A percentile compares a stretch with the other conserved stretches of the same genome.
Evolutionary conservation across 768 basidiomycete species (phyloP).

Genomic region (Termitomyces sp.): DNA sequence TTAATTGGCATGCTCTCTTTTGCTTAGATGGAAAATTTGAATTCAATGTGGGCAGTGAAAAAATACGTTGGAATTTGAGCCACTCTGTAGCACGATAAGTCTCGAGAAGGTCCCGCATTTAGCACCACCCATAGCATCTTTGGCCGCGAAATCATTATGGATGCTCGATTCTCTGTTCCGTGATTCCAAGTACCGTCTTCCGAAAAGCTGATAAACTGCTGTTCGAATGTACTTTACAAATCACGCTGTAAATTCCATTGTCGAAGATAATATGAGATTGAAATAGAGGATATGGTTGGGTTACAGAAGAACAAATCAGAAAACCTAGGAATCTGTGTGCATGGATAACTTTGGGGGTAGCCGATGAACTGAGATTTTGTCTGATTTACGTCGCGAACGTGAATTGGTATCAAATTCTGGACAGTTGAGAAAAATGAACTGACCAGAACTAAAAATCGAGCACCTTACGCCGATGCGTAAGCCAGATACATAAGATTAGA

Average conservation of each 20-base stretch:
- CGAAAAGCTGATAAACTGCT: no score
- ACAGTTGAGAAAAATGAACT: neutral
- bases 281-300: no score
- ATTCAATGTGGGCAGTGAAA: conserved; percentile 48
- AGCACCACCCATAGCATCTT: neutral
- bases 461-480: neutral
- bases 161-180: neutral
- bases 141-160: neutral
- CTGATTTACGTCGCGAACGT: neutral
- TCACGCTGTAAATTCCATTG: no score
- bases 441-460: neutral
- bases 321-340: no score
- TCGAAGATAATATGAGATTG: no score
- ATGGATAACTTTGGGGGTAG: no score
- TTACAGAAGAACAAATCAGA: no score
- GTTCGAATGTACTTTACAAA: no score
- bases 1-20: neutral
- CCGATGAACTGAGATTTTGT: no score
- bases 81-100: neutral
- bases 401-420: neutral
- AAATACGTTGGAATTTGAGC: conserved; percentile 22
- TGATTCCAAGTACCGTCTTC: no score
- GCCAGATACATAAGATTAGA: neutral
- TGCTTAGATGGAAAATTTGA: conserved; percentile 44
- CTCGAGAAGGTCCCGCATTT: neutral